Base-by-base conservation (phyloP, 1,284 basidiomycete species). In the Moesziomyces parantarcticus region DNA sequence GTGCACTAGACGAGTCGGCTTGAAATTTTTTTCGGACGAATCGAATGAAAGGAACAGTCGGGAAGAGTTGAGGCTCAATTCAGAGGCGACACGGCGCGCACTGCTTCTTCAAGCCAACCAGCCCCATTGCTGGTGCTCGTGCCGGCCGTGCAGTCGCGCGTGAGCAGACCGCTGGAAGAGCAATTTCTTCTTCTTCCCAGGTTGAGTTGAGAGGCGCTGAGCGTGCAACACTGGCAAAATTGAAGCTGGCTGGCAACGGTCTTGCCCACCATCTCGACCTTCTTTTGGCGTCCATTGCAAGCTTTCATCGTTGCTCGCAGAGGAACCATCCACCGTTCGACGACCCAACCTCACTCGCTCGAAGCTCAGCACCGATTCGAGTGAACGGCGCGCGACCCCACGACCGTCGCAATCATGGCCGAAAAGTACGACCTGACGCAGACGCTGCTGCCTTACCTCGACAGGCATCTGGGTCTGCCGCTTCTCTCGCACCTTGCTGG, bases 381-480 rank as follows among this genome's bases (percentile, higher is more conserved):
- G 32, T 47, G 16, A 11, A 52, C 20, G 34, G 18, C 32, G 47
- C 55, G 52, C 43, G 58, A 52, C 55, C 39, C 34, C 20, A 16
- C 10, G 20, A 48, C 49, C 34, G 10, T 42, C 25, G 50, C 58
- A 60, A 74, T 22, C 68, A 83, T 83, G 80, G 64, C 82, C 39
- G 78, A 76, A 25, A 71, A 75, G 59, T 90, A 92, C 86, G 95
- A 92, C 69, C 89, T 97, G 64, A 94, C 84, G 29, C 63, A 75
- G 56, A 80, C 75, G 61, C 63, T 85, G 22, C 73, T 98, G 71
- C 91, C 94, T 11, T 92, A 93, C 86, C 88, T 97, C 74, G 96
- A 98, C 85, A 90, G 95, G 60, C 96, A 99, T 87, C 88, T 99
- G 48, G 91, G 92, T 47, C 91, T 97, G 78, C 94, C 96, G 47